A percentile compares a stretch with the other conserved stretches of the same genome.
These are phyloP conservation scores for Aspergillus tamarii DNA, from an alignment of 2,329 filamentous ascomycete genomes.

Conservation along the genomic window DNA sequence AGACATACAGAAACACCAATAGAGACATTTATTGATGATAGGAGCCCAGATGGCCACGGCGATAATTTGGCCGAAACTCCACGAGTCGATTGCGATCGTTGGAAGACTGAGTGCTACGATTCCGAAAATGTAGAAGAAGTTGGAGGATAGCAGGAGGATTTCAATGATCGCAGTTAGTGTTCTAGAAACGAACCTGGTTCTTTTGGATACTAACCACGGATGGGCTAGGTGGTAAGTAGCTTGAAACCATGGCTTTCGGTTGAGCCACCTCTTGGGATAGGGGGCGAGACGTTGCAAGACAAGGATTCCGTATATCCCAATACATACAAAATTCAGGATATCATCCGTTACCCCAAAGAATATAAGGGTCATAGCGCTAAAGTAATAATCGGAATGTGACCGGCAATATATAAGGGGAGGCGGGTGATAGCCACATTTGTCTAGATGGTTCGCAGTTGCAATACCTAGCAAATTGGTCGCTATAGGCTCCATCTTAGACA, in stretches of 20 bases:
- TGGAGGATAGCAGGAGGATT: background rate
- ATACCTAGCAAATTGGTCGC: background rate
- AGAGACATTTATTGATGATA: background rate
- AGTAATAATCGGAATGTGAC: too few species aligned
- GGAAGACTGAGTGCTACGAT: background rate
- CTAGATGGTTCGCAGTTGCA: background rate
- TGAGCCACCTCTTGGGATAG: background rate
- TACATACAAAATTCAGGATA: background rate
- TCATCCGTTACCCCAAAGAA: background rate
- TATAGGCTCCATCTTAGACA: background rate
- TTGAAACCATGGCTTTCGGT: background rate
- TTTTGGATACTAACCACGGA: background rate
- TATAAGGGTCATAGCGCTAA: background rate
- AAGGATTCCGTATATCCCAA: background rate
- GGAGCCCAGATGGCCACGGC: background rate
- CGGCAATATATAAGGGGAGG: background rate
- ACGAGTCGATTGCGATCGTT: background rate
- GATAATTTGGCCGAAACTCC: background rate
- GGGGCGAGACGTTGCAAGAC: background rate
- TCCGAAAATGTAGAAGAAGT: background rate
- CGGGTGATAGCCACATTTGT: background rate
- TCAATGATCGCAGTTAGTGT: background rate
- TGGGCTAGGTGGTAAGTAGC: background rate
- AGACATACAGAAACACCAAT: background rate
- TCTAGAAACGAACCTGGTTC: background rate